Evolutionary conservation across 2,329 filamentous ascomycete genomes (phyloP), one percentile per base, ranked within the genome.

Genomic region (Colletotrichum truncatum): DNA sequence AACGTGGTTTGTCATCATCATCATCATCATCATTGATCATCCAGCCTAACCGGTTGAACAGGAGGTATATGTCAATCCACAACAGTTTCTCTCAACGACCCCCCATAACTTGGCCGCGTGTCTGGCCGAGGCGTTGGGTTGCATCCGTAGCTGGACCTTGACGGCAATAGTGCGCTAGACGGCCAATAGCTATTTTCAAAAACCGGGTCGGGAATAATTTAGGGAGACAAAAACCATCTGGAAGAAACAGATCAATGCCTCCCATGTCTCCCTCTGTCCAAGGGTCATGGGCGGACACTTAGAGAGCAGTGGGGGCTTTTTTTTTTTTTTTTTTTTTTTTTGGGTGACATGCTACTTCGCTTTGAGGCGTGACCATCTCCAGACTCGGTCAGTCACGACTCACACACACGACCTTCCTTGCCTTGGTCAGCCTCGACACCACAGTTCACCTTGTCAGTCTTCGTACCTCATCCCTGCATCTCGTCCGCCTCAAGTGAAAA

Each of bases 191-290:
- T 41, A 54, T 61, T 64, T 61, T 54, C 25, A 43, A 60, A 41
- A n/a, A 39, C 36, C 34, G 43, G 39, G 55, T 26, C 52, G 48
- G 48, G 39, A 32, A 39, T 60, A 36, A 34, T 26, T 30, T 11
- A 64, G 48, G 45, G 46, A 60, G 61, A 18, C 38, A 41, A 48
- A 34, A 48, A 39, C 60, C 55, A 14, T 48, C 30, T 60, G 55
- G 30, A 48, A 64, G 61, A 64, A 64, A 61, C 61, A 60, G 18
- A 38, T 23, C 61, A 48, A 41, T 61, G 56, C 61, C 46, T 49
- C 38, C 18, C 39, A 28, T 53, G 55, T 11, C 30, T 48, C 45
- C 45, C 36, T 52, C 38, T 18, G 14, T 28, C 52, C 59, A 41
- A 43, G 59, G 18, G 34, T 41, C 25, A 43, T 32, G 53, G 34